Conservation (phyloP, 2,329 filamentous ascomycete genomes). For the Ophiostoma tasmaniense region DNA sequence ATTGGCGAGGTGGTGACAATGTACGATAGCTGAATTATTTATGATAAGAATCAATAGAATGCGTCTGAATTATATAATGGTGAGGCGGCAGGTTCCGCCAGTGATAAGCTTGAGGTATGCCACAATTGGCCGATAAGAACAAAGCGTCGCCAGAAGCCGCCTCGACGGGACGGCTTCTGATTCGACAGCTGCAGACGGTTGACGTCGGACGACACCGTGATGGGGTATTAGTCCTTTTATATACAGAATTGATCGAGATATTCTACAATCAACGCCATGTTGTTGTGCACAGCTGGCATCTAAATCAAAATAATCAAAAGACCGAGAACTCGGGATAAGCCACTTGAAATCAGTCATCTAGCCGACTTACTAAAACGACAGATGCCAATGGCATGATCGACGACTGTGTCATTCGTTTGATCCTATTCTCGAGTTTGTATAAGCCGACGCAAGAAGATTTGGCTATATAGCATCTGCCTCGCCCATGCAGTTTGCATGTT, state of each 20-base stretch:
- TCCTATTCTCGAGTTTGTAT: not conserved
- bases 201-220: not conserved
- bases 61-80: not conserved
- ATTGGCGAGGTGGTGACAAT: not conserved
- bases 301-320: no score
- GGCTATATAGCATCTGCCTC: not conserved
- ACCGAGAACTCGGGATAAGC: no score
- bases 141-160: not conserved
- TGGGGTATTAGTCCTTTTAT: not conserved
- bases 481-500: not conserved
- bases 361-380: no score
- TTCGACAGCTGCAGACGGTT: not conserved
- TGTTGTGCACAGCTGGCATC: no score
- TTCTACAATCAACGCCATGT: no score
- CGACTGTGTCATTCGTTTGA: not conserved
- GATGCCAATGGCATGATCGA: no score
- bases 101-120: not conserved
- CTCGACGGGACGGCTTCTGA: not conserved
- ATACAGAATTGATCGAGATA: not conserved
- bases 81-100: not conserved
- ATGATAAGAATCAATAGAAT: not conserved
- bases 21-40: not conserved
- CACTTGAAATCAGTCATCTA: no score
- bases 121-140: not conserved
- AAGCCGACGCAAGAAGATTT: not conserved